Evolutionary conservation across 768 basidiomycete species (phyloP), one percentile per base, ranked within the genome.

Genomic region (Krasilnikovozyma curviuscula): DNA sequence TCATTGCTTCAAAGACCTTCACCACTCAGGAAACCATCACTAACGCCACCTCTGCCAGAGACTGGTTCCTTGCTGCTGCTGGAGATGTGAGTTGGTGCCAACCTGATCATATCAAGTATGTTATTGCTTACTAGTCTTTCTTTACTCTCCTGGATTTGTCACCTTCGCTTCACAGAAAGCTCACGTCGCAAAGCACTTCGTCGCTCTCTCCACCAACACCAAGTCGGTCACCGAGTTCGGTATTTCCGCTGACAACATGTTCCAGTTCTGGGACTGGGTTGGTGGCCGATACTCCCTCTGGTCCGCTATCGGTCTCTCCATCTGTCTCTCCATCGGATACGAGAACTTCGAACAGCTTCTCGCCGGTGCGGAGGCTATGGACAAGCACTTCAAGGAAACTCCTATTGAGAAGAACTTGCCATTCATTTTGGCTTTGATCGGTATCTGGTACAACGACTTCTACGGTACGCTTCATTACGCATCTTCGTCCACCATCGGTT

Each of bases 211-310:
- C 59, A 98, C 93, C 49, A 98, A 98, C 67, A 85, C 85, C 44
- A 74, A 78, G 61, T 85, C 83, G 10, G 93, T 97, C 48, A 82
- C 83, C 16, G 76, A 72, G 3, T 98, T 98, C 60, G 93, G 93
- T 34, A 98, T 98, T 60, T 71, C 79, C 39, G 65, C 77, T 52
- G 73, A 73, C 56, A 95, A 95, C 70, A 98, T 98, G 89, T 98
- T 98, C 76, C 78, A 81, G 63, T 97, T 98, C 76, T 98, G 91
- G 91, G 93, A 97, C 67, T 98, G 93, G 93, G 93, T 98, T 54
- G 93, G 93, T 54, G 93, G 93, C 24, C 77, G 91, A 54, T 98
- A 98, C 74, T 86, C 82, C 58, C 72, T 98, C 55, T 97, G 93
- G 91, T 88, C 84, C 53, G 91, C 93, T 27, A 95, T 98, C 57